phyloP scores from a whole-genome alignment of 208 protist genomes.

The Leishmania aethiopica region DNA sequence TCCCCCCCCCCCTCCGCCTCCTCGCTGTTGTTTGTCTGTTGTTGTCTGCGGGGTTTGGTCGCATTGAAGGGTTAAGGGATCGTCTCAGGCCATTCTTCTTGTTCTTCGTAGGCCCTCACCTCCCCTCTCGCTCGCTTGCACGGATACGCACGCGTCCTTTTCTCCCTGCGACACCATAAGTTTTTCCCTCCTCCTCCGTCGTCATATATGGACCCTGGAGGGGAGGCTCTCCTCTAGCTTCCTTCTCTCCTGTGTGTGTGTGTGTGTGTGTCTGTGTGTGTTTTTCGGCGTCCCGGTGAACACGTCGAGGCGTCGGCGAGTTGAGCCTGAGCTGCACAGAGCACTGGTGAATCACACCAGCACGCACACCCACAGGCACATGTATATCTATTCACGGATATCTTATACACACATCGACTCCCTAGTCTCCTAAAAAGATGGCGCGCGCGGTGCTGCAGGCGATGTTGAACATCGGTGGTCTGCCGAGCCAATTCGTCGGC shows the following conservation, averaged over 20 bases:
- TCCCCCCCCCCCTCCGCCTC: no score
- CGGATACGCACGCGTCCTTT: neutral
- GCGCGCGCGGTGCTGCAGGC: slow-evolving; percentile 18
- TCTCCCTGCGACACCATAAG: no score
- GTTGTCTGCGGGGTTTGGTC: no score
- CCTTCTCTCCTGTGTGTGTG: neutral
- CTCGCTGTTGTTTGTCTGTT: no score
- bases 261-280: no score
- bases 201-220: no score
- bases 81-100: neutral
- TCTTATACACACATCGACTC: neutral
- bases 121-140: neutral
- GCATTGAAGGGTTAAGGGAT: neutral
- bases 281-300: no score
- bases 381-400: neutral
- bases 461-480: slow-evolving; percentile 37
- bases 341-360: neutral
- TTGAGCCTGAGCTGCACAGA: no score
- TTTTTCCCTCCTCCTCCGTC: neutral
- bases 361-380: neutral
- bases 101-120: neutral
- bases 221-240: neutral
- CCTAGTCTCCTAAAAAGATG: slow-evolving; percentile 2
- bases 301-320: no score
- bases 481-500: slow-evolving; percentile 46